These are phyloP conservation scores for Purpureocillium takamizusanense DNA, from an alignment of 2,329 filamentous ascomycete species.

Conservation along the genomic window DNA sequence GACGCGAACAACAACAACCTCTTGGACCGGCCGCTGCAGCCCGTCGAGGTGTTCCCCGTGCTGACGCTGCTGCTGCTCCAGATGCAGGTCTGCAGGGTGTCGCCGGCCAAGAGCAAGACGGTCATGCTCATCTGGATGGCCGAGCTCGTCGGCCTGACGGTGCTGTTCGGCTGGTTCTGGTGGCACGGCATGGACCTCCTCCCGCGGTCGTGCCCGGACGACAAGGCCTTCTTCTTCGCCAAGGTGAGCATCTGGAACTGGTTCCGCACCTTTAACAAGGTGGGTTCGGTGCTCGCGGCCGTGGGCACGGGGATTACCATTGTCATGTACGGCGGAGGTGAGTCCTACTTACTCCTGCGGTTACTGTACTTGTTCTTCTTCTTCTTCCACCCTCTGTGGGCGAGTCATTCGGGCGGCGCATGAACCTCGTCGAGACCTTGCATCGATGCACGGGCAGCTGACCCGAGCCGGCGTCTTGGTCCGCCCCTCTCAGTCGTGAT, in stretches of 20 bases:
- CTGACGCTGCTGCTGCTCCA: conserved; percentile 13
- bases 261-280: conserved; percentile 16
- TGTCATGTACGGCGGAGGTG: conserved; percentile 7
- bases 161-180: conserved; percentile 14
- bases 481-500: too few relatives aligned
- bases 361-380: too few relatives aligned
- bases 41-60: conserved; percentile 14
- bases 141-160: conserved; percentile 10
- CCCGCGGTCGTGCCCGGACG: conserved; percentile 9
- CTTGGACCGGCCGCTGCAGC: too few relatives aligned
- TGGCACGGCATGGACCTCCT: conserved; percentile 15
- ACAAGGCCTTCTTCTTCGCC: conserved; percentile 18
- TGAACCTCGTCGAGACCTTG: too few relatives aligned
- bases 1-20: background rate
- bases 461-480: too few relatives aligned
- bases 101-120: conserved; percentile 5
- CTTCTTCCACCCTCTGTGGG: too few relatives aligned
- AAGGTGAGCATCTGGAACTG: conserved; percentile 17
- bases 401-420: too few relatives aligned
- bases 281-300: conserved; percentile 8
- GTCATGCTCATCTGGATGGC: conserved; percentile 10
- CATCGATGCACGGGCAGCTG: too few relatives aligned
- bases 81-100: conserved; percentile 10
- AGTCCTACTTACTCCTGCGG: conserved; percentile 1
- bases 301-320: conserved; percentile 5